Evolutionary conservation across 1,139 yeast species (phyloP).

Genomic region (Saccharomycopsis phalli): DNA sequence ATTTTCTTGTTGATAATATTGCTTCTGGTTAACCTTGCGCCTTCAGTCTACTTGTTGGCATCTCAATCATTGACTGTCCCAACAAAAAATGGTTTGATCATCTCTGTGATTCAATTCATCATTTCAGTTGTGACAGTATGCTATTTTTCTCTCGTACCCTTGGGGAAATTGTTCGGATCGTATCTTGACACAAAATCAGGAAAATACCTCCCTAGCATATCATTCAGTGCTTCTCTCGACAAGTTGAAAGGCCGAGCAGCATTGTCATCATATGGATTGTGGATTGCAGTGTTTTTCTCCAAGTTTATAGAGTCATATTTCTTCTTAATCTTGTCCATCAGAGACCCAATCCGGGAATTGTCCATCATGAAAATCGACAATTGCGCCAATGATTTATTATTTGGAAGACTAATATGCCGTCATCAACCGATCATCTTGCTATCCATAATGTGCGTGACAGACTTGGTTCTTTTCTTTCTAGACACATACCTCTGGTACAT

Average conservation of each 20-base stretch:
- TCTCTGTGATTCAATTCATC: constrained; percentile 51
- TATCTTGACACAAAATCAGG: constrained; percentile 30
- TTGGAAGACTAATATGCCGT: constrained; percentile 46
- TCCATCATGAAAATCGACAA: constrained; percentile 48
- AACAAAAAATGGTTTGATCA: constrained; percentile 39
- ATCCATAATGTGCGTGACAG: constrained; percentile 49
- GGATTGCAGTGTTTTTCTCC: constrained; percentile 62
- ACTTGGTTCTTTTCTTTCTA: constrained; percentile 64
- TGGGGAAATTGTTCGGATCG: constrained; percentile 41
- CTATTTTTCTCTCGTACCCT: constrained; percentile 53
- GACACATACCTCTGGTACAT: constrained; percentile 90
- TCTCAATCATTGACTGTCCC: constrained; percentile 43
- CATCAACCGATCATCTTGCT: constrained; percentile 54
- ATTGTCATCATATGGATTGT: constrained; percentile 50
- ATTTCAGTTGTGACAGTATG: constrained; percentile 53
- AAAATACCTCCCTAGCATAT: constrained; percentile 36
- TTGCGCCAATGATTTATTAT: constrained; percentile 49
- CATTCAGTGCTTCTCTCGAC: constrained; percentile 50
- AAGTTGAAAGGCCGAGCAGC: constrained; percentile 41
- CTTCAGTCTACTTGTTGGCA: constrained; percentile 53
- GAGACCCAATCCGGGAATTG: constrained; percentile 70
- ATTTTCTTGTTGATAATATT: constrained; percentile 36
- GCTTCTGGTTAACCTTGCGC: constrained; percentile 43
- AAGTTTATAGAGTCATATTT: constrained; percentile 77
- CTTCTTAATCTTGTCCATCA: constrained; percentile 65